Base-by-base conservation (phyloP, 177 flowering plant species). In the Vitis hybrid region DNA sequence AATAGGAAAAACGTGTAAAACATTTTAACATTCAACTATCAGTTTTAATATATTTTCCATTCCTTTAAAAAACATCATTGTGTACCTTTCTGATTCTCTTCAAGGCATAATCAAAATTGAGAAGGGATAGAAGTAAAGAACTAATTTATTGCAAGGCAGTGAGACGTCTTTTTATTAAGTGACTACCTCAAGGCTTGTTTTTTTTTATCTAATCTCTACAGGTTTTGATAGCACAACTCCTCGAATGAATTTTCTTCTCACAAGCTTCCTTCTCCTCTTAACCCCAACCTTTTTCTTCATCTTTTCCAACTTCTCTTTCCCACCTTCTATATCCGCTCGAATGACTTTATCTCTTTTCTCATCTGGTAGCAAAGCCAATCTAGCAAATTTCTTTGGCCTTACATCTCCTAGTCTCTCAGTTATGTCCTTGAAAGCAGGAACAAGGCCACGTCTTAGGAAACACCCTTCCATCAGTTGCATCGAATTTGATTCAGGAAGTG, bases 401-500 rank as follows among this genome's bases (percentile, higher is more conserved):
- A 96, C 92, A 13, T 70, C 70, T 55, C 98, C 99, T n/a, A 95
- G 86, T 65, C 83, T 84, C 70, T 86, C 91, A 26, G 74, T 83
- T 62, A 95, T 91, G 60, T 89, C 93, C 74, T 87, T 86, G 72
- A 84, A 92, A 54, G 90, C 97, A 52, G 97, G 97, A 80, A 91
- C 91, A 69, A 95, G 93, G 68, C 98, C 93, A 60, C 93, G 84
- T 68, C 99, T 85, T 57, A 96, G 85, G 74, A 85, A 93, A 79
- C 87, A 90, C 30, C 99, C 98, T 61, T 93, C 92, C 65, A 83
- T 68, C 11, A 95, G 89, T 72, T 86, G 89, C 94, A 95, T 86
- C 45, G 99, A 91, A 77, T 93, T 95, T 34, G 62, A 68, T 68
- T 89, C 86, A 0, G 97, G 97, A 21, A 91, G 88, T 19, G 86